Conservation (phyloP, 2,329 filamentous ascomycete species). For the Aspergillus spinulosporus region DNA sequence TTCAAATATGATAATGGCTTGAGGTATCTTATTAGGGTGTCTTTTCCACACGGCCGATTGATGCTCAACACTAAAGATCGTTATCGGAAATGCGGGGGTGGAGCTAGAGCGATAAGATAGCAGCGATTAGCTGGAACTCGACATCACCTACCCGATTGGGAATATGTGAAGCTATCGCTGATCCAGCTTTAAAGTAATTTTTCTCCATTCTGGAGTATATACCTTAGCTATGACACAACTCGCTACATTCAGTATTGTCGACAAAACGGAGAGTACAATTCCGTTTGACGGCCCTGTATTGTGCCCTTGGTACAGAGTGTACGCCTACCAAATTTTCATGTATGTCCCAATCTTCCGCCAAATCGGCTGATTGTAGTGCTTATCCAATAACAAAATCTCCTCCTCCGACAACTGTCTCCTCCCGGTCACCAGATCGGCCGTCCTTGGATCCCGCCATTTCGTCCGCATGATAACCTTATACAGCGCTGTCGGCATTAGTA, state of each 20-base stretch:
- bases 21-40: too few relatives aligned
- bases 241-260: neutral
- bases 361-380: conserved; percentile 7
- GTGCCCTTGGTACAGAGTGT: neutral
- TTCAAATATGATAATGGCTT: too few relatives aligned
- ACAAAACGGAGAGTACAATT: too few relatives aligned
- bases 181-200: too few relatives aligned
- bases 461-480: conserved; percentile 15
- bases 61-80: too few relatives aligned
- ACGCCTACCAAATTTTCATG: conserved; percentile 11
- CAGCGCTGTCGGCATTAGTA: neutral
- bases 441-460: conserved; percentile 5
- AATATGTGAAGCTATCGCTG: neutral
- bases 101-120: neutral
- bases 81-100: neutral
- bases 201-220: neutral
- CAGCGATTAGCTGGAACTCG: neutral
- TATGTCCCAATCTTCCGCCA: conserved; percentile 15
- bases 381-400: conserved; percentile 11
- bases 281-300: neutral
- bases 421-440: conserved; percentile 7
- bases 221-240: neutral
- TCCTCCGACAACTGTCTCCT: neutral
- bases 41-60: too few relatives aligned
- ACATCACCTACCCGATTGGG: neutral